Evolutionary conservation across 495 filamentous ascomycete genomes (phyloP).

Genomic region (Podospora pseudocomata): DNA sequence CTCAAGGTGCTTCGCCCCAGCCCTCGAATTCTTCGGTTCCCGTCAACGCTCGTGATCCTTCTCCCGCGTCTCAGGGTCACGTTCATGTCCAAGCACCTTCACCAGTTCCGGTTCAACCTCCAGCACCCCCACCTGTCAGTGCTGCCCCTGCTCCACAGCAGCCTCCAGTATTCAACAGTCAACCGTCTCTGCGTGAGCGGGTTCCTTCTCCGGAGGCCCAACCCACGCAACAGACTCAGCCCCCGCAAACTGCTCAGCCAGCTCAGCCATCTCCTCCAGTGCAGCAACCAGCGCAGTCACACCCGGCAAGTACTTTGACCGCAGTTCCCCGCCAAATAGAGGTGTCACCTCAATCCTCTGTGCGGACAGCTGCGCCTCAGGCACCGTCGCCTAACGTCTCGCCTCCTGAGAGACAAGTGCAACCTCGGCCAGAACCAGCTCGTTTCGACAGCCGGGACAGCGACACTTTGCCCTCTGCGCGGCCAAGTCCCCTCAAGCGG

Average conservation of each 20-base stretch:
- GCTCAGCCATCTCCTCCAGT: background rate
- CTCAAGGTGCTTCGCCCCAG: background rate
- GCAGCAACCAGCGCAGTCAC: too few relatives aligned
- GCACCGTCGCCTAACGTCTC: conserved; percentile 11
- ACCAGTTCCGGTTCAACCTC: background rate
- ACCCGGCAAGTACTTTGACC: background rate
- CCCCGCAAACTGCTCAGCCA: background rate
- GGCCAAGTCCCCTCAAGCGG: conserved; percentile 12
- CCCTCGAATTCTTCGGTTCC: background rate
- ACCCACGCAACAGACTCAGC: background rate
- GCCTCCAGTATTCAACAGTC: background rate
- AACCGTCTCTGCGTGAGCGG: background rate
- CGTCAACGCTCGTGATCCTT: background rate
- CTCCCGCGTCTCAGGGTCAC: conserved; percentile 3
- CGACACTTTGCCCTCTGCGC: conserved; percentile 16
- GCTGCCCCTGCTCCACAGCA: background rate
- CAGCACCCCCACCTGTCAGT: background rate
- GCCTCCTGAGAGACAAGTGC: conserved; percentile 14
- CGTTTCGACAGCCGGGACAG: conserved; percentile 10
- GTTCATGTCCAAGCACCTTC: conserved; percentile 5
- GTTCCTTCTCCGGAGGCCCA: background rate
- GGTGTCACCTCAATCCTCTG: conserved; percentile 8
- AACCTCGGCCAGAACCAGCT: conserved; percentile 12
- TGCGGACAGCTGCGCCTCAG: conserved; percentile 7
- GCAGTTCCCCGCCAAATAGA: background rate